Percentiles rank a stretch among this genome's conserved stretches.
Evolutionary conservation across 176 grass and related monocot species (phyloP).

Genomic region (Phyllostachys edulis): DNA sequence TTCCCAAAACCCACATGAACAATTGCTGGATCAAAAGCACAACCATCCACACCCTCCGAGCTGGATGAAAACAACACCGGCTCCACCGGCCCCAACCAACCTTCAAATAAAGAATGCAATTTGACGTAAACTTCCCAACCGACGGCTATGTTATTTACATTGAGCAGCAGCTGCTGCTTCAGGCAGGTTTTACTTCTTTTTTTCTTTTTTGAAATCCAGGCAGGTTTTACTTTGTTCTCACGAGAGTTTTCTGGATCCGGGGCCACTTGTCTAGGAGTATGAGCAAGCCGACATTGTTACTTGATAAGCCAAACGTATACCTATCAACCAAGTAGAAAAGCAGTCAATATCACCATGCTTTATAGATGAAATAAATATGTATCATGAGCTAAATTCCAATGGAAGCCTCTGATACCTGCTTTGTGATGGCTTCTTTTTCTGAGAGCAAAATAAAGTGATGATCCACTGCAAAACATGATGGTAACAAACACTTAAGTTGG

Average conservation of each 20-base stretch:
- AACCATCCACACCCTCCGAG: not conserved
- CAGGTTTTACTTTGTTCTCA: conserved; percentile 34
- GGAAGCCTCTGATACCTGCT: conserved; percentile 46
- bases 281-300: conserved; percentile 75
- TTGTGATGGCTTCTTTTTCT: conserved; percentile 56
- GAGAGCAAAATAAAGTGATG: conserved; percentile 40
- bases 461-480: conserved; percentile 59
- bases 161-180: conserved; percentile 13
- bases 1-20: conserved; percentile 15
- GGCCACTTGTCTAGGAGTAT: conserved; percentile 81
- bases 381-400: conserved; percentile 6
- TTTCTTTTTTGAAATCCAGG: not conserved
- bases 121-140: conserved; percentile 30
- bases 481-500: conserved; percentile 6
- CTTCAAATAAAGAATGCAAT: conserved; percentile 37
- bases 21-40: conserved; percentile 34
- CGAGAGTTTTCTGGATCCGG: conserved; percentile 47
- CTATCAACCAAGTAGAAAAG: conserved; percentile 48
- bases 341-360: conserved; percentile 26
- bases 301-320: conserved; percentile 75
- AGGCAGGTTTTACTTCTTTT: conserved; percentile 5
- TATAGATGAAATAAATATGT: conserved; percentile 14
- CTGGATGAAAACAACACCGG: conserved; percentile 34
- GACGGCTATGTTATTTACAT: conserved; percentile 58
- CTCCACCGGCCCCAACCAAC: conserved; percentile 25